phyloP scores from a whole-genome alignment of 75 land plant species.

The Cryptomeria japonica region DNA sequence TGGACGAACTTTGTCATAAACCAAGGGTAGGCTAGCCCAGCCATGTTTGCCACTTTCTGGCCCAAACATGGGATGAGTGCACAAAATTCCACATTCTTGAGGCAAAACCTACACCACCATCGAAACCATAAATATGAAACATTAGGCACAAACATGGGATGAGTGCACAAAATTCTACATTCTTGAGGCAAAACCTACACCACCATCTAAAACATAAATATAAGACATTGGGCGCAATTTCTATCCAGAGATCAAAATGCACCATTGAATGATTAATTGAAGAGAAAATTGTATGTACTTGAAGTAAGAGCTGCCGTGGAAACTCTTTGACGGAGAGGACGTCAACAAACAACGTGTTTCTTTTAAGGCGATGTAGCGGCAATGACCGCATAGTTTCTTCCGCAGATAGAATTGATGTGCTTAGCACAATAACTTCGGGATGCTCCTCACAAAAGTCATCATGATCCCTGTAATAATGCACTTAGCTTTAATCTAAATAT shows the following conservation, averaged over 20 bases:
- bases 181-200: conserved; percentile 46
- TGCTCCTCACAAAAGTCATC: too few species aligned
- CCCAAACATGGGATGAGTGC: conserved; percentile 89
- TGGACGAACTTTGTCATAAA: conserved; percentile 69
- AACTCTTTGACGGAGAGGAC: conserved; percentile 81
- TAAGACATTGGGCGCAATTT: too few species aligned
- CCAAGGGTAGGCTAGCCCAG: conserved; percentile 65
- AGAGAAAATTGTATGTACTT: conserved; percentile 20
- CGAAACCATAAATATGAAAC: too few species aligned
- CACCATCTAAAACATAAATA: too few species aligned
- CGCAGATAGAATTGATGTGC: conserved; percentile 71
- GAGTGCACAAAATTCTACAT: conserved; percentile 75
- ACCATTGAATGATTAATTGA: not conserved
- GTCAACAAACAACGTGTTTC: conserved; percentile 73
- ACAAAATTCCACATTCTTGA: conserved; percentile 63
- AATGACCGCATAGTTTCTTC: conserved; percentile 40
- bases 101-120: conserved; percentile 34
- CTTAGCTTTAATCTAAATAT: too few species aligned
- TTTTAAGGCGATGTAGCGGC: conserved; percentile 44
- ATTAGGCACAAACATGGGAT: conserved; percentile 92
- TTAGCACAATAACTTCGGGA: conserved; percentile 63
- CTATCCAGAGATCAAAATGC: too few species aligned
- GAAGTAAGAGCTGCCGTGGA: conserved; percentile 63
- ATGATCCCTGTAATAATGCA: conserved; percentile 35
- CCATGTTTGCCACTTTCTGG: conserved; percentile 73